These are phyloP conservation scores for Apiospora malaysiana DNA, from an alignment of 2,329 filamentous ascomycete species.

Conservation along the genomic window DNA sequence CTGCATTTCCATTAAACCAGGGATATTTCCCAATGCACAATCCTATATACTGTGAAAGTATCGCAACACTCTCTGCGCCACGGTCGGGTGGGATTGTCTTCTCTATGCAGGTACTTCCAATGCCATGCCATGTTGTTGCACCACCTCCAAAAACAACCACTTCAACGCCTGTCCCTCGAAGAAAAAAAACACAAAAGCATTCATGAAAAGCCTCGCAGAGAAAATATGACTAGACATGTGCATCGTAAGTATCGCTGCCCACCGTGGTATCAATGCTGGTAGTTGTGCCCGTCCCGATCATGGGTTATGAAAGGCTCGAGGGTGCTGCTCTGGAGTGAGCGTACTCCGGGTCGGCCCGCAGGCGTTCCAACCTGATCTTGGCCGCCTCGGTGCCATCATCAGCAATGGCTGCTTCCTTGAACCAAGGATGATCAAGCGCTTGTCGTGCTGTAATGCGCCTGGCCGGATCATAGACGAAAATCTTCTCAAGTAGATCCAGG, in stretches of 20 bases:
- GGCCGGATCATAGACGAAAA: constrained; percentile 71
- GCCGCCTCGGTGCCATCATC: constrained; percentile 73
- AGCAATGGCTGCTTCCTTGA: constrained; percentile 65
- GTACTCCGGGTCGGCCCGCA: constrained; percentile 49
- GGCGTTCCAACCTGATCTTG: constrained; percentile 64
- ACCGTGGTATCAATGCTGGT: constrained; percentile 26
- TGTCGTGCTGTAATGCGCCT: constrained; percentile 71
- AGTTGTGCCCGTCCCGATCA: constrained; percentile 18
- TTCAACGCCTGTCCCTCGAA: constrained; percentile 19
- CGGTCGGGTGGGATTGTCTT: constrained; percentile 17
- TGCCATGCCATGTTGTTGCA: constrained; percentile 10
- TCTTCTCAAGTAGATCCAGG: constrained; percentile 67
- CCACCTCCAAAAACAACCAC: constrained; percentile 7
- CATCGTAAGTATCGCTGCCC: constrained; percentile 21
- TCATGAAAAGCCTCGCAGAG: constrained; percentile 21
- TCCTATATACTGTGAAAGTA: constrained; percentile 26
- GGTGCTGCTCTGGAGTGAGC: constrained; percentile 27
- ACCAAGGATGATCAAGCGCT: constrained; percentile 71
- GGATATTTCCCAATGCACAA: constrained; percentile 20
- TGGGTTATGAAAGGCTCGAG: constrained; percentile 10
- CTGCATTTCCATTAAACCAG: constrained; percentile 23
- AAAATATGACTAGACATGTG: constrained; percentile 19
- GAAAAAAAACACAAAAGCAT: constrained; percentile 20
- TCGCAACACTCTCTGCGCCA: background rate
- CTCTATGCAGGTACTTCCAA: constrained; percentile 22